Base-by-base conservation (phyloP, 169 alveolate genomes). In the Cryptosporidium sp. region DNA sequence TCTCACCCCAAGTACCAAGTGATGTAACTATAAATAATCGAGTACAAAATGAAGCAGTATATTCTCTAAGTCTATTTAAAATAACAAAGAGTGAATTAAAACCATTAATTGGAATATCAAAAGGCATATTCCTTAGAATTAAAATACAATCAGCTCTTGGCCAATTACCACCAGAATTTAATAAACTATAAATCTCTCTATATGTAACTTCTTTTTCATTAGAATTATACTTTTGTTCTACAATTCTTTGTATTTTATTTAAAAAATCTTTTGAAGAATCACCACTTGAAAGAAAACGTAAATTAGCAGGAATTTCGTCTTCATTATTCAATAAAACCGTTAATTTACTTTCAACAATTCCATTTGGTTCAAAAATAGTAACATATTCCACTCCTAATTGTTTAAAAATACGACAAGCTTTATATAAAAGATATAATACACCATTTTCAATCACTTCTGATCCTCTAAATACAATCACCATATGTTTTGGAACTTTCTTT, bases 141-240 rank as follows among this genome's bases (percentile, higher is more conserved):
- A 80, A 18, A 5, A 80, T 80, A 29, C 89, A 80, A n/a, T 80
- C 75, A 3, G 89, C 89, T 37, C 8, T 42, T 18, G 89, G 89
- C 89, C 89, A 80, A 48, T 21, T 67, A 9, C 89, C 89, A 35
- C 89, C 89, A 26, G 80, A 80, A 51, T 80, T 80, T 29, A 80
- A 26, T 21, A 65, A 31, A 2, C 26, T 56, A 67, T 80, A 80
- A 35, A 80, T 35, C 35, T 80, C 75, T 42, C 62, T 80, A 21
- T 62, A 80, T 21, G 75, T 61, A n/a, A 80, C 42, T 61, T 61
- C 65, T 33, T 51, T 48, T 26, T 58, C 75, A 51, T 80, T 62
- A n/a, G 56, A 21, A 1, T 8, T 18, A 31, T 58, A 37, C 45
- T 80, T 65, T 26, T 60, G 26, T 23, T 44, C 52, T 21, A 65